Evolutionary conservation across 345 rosid species (phyloP).

Genomic region (Euphorbia lathyris): DNA sequence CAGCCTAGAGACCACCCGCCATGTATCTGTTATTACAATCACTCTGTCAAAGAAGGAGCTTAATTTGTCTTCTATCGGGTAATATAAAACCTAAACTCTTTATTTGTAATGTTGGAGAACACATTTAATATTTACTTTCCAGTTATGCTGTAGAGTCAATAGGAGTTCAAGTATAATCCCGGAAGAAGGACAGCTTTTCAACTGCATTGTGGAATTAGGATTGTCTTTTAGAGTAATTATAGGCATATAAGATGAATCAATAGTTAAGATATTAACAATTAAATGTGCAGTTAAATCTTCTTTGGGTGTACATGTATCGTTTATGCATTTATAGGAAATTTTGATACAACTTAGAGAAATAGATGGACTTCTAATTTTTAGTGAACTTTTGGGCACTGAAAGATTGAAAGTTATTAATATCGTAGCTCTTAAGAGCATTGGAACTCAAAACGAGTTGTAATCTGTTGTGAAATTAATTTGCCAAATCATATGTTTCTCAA

Average conservation of each 20-base stretch:
- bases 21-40: conserved; percentile 31
- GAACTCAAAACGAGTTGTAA: not conserved
- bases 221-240: not conserved
- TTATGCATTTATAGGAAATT: not conserved
- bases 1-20: conserved; percentile 38
- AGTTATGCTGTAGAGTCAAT: not conserved
- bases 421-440: not conserved
- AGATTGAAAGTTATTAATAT: not conserved
- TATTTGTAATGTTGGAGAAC: not conserved
- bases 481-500: not conserved
- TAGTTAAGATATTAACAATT: not conserved
- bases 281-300: not conserved
- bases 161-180: not conserved
- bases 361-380: not conserved
- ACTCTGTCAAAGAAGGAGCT: conserved; percentile 31
- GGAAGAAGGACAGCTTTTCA: not conserved
- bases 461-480: not conserved
- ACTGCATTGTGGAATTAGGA: not conserved
- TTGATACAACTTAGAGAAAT: not conserved
- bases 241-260: not conserved
- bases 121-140: not conserved
- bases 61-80: conserved; percentile 27
- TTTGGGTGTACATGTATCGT: not conserved
- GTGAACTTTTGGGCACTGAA: not conserved
- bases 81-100: conserved; percentile 8